Conservation (phyloP, 768 basidiomycete species). For the Auricularia sp. region DNA sequence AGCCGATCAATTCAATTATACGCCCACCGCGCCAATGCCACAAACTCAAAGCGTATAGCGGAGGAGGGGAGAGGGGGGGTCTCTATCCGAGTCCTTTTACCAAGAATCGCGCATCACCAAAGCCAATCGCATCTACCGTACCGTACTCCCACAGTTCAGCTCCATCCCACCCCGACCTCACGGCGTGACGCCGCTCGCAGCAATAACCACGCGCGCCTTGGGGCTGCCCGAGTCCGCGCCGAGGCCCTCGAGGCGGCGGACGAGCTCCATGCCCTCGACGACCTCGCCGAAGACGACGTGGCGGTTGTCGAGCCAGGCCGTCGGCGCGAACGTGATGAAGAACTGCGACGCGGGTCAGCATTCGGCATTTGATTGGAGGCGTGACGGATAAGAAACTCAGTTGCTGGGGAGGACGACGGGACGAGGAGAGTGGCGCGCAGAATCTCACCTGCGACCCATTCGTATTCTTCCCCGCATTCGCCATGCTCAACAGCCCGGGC, state of each 20-base stretch:
- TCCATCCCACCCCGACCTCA: too few species aligned
- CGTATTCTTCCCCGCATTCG: slow-evolving; percentile 25
- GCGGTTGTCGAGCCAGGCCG: slow-evolving; percentile 60
- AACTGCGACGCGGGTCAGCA: slow-evolving; percentile 78
- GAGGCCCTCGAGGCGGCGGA: slow-evolving; percentile 46
- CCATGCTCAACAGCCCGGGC: slow-evolving; percentile 35
- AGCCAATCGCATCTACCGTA: too few species aligned
- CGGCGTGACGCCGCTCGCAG: too few species aligned
- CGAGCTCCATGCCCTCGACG: slow-evolving; percentile 43
- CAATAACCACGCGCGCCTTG: slow-evolving; percentile 37
- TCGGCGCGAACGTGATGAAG: slow-evolving; percentile 66
- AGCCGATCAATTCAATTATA: too few species aligned
- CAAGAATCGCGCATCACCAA: too few species aligned
- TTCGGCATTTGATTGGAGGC: slow-evolving; percentile 25
- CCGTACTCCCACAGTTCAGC: slow-evolving; percentile 9
- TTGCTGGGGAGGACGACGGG: too few species aligned
- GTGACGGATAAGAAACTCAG: slow-evolving; percentile 9
- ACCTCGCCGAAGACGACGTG: slow-evolving; percentile 70
- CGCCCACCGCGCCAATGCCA: too few species aligned
- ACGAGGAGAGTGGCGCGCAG: background rate
- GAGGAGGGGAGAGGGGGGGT: too few species aligned
- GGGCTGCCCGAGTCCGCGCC: slow-evolving; percentile 32
- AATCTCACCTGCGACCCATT: slow-evolving; percentile 28
- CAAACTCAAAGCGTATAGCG: too few species aligned
- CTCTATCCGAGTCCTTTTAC: too few species aligned